A percentile compares a stretch with the other conserved stretches of the same genome.
phyloP scores from a whole-genome alignment of 805 yeast species.

The Priceomyces medius region DNA sequence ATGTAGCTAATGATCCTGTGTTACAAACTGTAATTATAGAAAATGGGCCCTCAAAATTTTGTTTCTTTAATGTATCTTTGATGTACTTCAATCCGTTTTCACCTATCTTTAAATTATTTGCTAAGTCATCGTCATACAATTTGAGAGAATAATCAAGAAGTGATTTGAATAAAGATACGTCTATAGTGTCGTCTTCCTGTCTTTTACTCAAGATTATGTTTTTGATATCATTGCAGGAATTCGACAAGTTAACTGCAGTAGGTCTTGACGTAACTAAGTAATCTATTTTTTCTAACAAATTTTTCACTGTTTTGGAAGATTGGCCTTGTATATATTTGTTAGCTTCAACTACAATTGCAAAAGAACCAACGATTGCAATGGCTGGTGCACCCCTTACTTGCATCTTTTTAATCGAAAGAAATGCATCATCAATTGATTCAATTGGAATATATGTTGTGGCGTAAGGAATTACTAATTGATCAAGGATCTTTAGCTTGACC shows the following conservation, averaged over 20 bases:
- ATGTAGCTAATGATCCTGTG: slow-evolving; percentile 95
- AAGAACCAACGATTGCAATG: slow-evolving; percentile 90
- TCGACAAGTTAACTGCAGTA: slow-evolving; percentile 89
- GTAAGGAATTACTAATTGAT: slow-evolving; percentile 83
- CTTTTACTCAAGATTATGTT: slow-evolving; percentile 19
- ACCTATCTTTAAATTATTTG: slow-evolving; percentile 79
- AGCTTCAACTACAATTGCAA: slow-evolving; percentile 76
- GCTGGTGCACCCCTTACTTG: slow-evolving; percentile 99
- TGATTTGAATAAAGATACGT: slow-evolving; percentile 22
- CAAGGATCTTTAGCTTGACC: slow-evolving; percentile 58
- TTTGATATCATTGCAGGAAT: slow-evolving; percentile 61
- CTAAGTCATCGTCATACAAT: slow-evolving; percentile 72
- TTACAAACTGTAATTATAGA: slow-evolving; percentile 90
- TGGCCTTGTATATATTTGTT: slow-evolving; percentile 19
- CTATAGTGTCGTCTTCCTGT: slow-evolving; percentile 23
- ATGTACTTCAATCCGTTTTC: slow-evolving; percentile 77
- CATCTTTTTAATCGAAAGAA: slow-evolving; percentile 81
- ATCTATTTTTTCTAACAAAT: slow-evolving; percentile 52
- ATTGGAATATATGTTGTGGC: slow-evolving; percentile 67
- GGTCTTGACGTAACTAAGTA: slow-evolving; percentile 79
- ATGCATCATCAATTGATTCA: slow-evolving; percentile 69
- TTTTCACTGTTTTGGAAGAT: slow-evolving; percentile 23
- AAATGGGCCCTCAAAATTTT: slow-evolving; percentile 61
- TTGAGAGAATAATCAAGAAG: slow-evolving; percentile 48
- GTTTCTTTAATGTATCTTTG: slow-evolving; percentile 39